Conservation (phyloP, 2,329 filamentous ascomycete genomes). For the Periconia sp. region DNA sequence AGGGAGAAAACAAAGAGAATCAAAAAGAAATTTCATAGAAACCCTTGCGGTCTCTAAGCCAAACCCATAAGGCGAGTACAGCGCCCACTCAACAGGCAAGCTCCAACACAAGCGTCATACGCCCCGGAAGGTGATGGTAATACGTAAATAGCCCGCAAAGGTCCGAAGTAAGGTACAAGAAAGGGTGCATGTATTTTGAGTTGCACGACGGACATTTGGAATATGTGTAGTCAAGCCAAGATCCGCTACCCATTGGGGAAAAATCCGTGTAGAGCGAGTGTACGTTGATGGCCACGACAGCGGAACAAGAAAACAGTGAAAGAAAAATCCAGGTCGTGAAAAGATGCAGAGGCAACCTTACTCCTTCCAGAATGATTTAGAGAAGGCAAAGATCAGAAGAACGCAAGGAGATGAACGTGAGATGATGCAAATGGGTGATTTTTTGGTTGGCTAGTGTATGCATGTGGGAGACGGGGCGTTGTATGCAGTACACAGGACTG, state of each 20-base stretch:
- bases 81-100: neutral
- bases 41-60: neutral
- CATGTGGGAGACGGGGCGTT: constrained; percentile 18
- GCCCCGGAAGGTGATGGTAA: neutral
- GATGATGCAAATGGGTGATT: constrained; percentile 13
- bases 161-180: constrained; percentile 9
- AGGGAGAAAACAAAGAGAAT: neutral
- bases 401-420: constrained; percentile 11
- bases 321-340: constrained; percentile 31
- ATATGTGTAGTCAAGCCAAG: neutral
- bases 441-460: constrained; percentile 16
- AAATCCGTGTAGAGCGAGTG: neutral
- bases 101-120: neutral
- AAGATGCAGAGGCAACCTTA: constrained; percentile 32
- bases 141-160: neutral
- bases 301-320: constrained; percentile 12
- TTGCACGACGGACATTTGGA: neutral
- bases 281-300: constrained; percentile 16
- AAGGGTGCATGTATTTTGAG: neutral
- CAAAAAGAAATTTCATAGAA: neutral
- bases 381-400: constrained; percentile 19
- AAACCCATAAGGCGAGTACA: neutral
- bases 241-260: neutral
- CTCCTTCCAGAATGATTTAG: constrained; percentile 22
- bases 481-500: constrained; percentile 15